phyloP scores from a whole-genome alignment of 805 yeast genomes.

The Myxozyma melibiosi region DNA sequence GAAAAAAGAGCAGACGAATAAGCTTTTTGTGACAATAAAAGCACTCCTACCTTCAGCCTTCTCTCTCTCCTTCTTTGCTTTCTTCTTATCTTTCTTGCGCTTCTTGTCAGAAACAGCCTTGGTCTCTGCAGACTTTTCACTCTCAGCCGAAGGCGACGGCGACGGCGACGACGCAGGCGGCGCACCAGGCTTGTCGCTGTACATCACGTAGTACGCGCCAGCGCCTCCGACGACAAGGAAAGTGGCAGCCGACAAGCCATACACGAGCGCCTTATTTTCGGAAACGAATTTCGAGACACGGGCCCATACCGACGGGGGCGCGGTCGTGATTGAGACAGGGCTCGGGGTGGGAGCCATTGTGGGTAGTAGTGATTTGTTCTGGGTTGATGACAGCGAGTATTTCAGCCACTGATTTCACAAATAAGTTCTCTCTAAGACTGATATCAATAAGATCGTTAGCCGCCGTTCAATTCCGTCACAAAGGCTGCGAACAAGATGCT shows the following conservation, averaged over 20 bases:
- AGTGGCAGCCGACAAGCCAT: constrained; percentile 31
- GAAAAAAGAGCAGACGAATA: no score
- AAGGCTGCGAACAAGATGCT: no score
- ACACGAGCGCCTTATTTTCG: constrained; percentile 33
- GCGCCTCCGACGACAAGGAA: constrained; percentile 33
- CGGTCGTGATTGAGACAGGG: constrained; percentile 13
- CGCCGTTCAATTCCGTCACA: no score
- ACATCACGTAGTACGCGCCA: constrained; percentile 34
- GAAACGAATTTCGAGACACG: constrained; percentile 32
- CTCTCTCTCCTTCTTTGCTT: constrained; percentile 24
- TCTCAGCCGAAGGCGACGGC: constrained; percentile 1
- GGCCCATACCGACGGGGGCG: constrained; percentile 25
- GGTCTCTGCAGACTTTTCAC: not conserved
- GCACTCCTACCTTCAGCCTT: constrained; percentile 20
- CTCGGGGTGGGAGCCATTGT: constrained; percentile 25
- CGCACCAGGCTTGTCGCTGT: constrained; percentile 13
- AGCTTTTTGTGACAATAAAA: no score
- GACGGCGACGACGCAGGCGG: not conserved
- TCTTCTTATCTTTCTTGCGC: constrained; percentile 31
- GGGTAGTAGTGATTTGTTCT: no score
- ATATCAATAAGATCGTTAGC: no score
- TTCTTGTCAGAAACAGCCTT: constrained; percentile 18
- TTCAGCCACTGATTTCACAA: no score
- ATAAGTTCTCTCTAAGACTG: no score
- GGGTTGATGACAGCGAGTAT: no score